Evolutionary conservation across 2,329 filamentous ascomycete species (phyloP), one percentile per base, ranked within the genome.

Genomic region (Paraphoma sp.): DNA sequence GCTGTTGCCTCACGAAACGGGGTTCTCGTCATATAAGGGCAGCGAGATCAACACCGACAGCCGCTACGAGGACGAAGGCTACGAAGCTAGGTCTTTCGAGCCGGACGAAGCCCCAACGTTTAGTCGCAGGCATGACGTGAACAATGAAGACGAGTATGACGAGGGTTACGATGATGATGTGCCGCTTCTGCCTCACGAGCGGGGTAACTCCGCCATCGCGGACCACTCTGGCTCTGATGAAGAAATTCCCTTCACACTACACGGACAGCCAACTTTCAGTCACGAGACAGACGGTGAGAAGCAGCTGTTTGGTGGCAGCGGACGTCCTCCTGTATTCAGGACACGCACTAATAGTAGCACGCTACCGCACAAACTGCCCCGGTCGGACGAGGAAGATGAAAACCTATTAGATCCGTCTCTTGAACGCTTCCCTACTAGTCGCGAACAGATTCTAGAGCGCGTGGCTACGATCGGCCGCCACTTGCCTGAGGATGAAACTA

Each of bases 1-100:
- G 17, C 67, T 78, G 1, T 62, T 79, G 43, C 68, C 70, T 18
- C 76, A 80, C 40, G 77, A 80, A 59, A 71, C 72, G 51, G 59
- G 57, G 4, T 59, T 61, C 53, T 46, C 70, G 47, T 51, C 56
- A 31, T 53, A 56, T 44, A 58, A 52, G 47, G 45, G 36, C 51
- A 61, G 63, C 52, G 62, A 59, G 48, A 47, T 44, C 6, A 48
- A 43, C 62, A 56, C 64, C 62, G 47, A 59, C 30, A 54, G 64
- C 64, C 44, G 65, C 23, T 45, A 52, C 23, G 54, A 58, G 29
- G 45, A 57, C 30, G 49, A 59, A 2, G 50, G 51, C n/a, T 49
- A 31, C 5, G 40, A 31, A 28, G 46, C 48, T 44, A 38, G 7
- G 41, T 47, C 23, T 2, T 30, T 50, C 17, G 57, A 59, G 16